Evolutionary conservation across 257 asterid genomes (phyloP), one percentile per base, ranked within the genome.

Genomic region (Fraxinus anomala): DNA sequence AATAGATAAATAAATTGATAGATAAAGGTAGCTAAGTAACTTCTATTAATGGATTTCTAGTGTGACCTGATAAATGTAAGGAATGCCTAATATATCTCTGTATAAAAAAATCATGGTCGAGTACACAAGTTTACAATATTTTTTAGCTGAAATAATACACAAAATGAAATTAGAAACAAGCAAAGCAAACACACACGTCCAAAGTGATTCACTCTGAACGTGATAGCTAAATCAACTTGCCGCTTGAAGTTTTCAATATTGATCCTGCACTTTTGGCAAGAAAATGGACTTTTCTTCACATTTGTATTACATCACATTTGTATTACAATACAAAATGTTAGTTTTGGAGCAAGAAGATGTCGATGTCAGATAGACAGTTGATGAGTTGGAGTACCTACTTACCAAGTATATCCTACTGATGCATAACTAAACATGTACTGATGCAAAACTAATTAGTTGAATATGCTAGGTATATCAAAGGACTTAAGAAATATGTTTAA

Each of bases 391-490:
- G 23, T 34, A 71, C 37, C 81, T 78, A 71, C 66, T 31, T 21
- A 30, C n/a, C 69, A 7, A 19, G 54, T n/a, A 30, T 24, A 72
- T 56, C 67, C 56, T 70, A 63, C 31, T 14, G 69, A 56, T 23
- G 23, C 14, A 63, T 13, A 61, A 61, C 49, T 70, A 72, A 59
- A n/a, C 37, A 79, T 63, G 23, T 39, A 76, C 74, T 77, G 54
- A 68, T 49, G 37, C 44, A 23, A 3, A 63, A 24, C 69, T 63
- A 26, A 63, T 24, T 26, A 42, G 17, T 12, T 42, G 51, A 31
- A 73, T 73, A 66, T 47, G 73, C 78, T 67, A 65, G 70, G 82
- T 79, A 39, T 73, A 79, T 78, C 82, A n/a, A 79, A 63, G 82
- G 72, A 67, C 70, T 44, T 44, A 12, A 67, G 76, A 68, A 19